Percentiles rank a stretch among this genome's conserved stretches.
phyloP scores from a whole-genome alignment of 106 monocot genomes.

The Apostasia shenzhenica region DNA sequence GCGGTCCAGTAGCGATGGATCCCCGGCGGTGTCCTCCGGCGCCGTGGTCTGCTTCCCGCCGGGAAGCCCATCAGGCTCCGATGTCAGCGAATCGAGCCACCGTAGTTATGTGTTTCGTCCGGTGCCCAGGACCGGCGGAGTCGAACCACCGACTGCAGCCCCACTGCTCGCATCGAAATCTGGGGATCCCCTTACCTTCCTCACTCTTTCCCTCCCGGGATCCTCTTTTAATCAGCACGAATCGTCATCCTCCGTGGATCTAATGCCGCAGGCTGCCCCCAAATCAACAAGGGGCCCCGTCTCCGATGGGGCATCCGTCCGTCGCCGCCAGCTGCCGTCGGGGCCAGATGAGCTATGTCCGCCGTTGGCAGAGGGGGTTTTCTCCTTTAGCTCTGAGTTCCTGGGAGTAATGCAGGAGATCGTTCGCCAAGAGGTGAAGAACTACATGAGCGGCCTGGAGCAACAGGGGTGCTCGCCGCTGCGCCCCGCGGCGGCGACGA shows the following conservation, averaged over 20 bases:
- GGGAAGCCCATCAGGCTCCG: slow-evolving; percentile 21
- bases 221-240: neutral
- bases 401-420: slow-evolving; percentile 29
- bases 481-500: neutral
- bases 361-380: neutral
- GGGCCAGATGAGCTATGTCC: too few species aligned
- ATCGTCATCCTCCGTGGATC: neutral
- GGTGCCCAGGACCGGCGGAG: slow-evolving; percentile 22
- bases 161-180: neutral
- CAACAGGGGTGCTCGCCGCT: slow-evolving; percentile 6
- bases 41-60: slow-evolving; percentile 10
- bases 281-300: neutral
- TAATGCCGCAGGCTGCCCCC: neutral
- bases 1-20: slow-evolving; percentile 12
- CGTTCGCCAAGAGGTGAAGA: slow-evolving; percentile 21
- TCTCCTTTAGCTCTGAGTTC: slow-evolving; percentile 12
- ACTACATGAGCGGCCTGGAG: slow-evolving; percentile 18
- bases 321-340: neutral
- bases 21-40: neutral
- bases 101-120: slow-evolving; percentile 12
- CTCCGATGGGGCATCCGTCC: neutral
- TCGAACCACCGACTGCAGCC: slow-evolving; percentile 1
- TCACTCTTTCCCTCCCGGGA: slow-evolving; percentile 30
- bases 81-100: slow-evolving; percentile 21
- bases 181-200: slow-evolving; percentile 28